Evolutionary conservation across 495 filamentous ascomycete genomes (phyloP), one percentile per base, ranked within the genome.

Genomic region (Penicillium goetzii): DNA sequence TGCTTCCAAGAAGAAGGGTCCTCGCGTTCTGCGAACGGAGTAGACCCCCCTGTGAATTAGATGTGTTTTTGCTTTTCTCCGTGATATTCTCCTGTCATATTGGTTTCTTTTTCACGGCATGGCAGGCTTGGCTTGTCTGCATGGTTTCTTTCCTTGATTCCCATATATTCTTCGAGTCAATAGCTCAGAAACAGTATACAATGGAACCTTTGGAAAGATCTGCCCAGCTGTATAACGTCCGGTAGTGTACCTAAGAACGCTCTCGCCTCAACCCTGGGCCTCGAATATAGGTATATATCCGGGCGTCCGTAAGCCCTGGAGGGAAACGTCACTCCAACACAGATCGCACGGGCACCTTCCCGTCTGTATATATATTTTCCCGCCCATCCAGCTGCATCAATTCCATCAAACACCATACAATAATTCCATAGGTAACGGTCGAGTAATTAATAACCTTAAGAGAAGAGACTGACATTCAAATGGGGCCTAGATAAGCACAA

Each of bases 21-120:
- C 91, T 51, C 85, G 89, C 70, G 87, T 91, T 66, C 82, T 99
- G 68, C 84, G 96, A 73, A 88, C 92, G 61, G 95, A 97, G 73
- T 96, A 89, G 73, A 70, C 47, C 33, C 52, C 32, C 56, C 28
- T 59, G 49, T 57, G 55, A 43, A 60, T 19, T 55, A 59, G 25
- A 41, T n/a, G 25, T 59, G 17, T 51, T 36, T 60, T 40, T 58
- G 53, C 23, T 61, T 56, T 28, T 57, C 57, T 62, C 41, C 43
- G 17, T 56, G 59, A 58, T 59, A 61, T 53, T 58, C 49, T 63
- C 45, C 57, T 50, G 57, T 58, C 19, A 30, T 25, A 21, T 9
- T 64, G 45, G 30, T 38, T 55, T 5, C 15, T 23, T 55, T 17
- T 34, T 28, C 23, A 43, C 25, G 52, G 47, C 59, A 68, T 64